Evolutionary conservation across 2,329 filamentous ascomycete species (phyloP).

Genomic region (Apiospora aurea): DNA sequence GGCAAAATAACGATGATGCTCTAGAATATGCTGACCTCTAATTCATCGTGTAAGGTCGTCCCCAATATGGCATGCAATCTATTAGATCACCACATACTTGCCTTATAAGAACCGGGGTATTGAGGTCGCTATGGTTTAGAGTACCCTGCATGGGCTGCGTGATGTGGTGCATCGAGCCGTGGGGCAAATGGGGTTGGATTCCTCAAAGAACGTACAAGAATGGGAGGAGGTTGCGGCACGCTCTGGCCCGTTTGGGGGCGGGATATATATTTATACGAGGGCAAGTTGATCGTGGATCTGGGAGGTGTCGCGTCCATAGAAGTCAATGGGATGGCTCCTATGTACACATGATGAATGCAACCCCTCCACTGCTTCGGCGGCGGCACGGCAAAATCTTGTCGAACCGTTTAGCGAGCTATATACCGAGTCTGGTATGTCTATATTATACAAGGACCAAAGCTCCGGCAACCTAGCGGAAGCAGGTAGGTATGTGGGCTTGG

Average conservation of each 20-base stretch:
- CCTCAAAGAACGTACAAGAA: not conserved
- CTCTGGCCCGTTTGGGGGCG: not conserved
- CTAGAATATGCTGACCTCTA: too few species aligned
- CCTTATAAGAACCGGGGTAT: not conserved
- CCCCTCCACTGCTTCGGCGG: conserved; percentile 17
- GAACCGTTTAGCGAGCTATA: conserved; percentile 6
- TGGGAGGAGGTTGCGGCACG: not conserved
- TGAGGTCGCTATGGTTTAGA: not conserved
- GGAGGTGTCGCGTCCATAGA: not conserved
- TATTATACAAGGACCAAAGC: too few species aligned
- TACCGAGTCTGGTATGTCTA: not conserved
- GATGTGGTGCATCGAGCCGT: not conserved
- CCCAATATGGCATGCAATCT: not conserved
- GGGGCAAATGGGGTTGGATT: not conserved
- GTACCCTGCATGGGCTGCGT: not conserved
- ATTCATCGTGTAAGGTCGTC: not conserved
- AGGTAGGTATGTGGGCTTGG: not conserved
- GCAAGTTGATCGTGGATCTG: not conserved
- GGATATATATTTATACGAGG: not conserved
- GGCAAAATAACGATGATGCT: not conserved
- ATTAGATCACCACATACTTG: not conserved
- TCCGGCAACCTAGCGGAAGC: not conserved
- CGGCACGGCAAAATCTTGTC: conserved; percentile 21
- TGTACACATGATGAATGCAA: not conserved
- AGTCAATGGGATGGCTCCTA: not conserved